These are phyloP conservation scores for Phytophthora nicotianae DNA, from an alignment of 352 stramenopile genomes.

Conservation along the genomic window DNA sequence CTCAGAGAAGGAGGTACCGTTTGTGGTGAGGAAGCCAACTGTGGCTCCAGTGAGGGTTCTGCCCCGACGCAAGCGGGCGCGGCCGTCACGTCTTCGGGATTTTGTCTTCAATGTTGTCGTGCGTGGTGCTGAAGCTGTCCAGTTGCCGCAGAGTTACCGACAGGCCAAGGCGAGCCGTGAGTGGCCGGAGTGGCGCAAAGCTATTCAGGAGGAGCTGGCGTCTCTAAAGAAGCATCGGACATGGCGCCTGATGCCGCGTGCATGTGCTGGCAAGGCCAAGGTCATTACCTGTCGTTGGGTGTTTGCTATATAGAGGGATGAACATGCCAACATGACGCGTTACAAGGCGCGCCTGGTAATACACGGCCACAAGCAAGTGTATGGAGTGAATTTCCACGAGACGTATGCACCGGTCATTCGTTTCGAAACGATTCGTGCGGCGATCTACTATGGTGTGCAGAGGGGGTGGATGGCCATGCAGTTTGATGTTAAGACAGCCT, in stretches of 20 bases:
- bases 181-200: slow-evolving; percentile 2
- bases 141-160: background rate
- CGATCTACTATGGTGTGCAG: slow-evolving; percentile 20
- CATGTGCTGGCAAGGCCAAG: slow-evolving; percentile 1
- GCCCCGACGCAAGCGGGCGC: slow-evolving; percentile 7
- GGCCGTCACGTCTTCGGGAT: slow-evolving; percentile 4
- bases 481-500: slow-evolving; percentile 22
- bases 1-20: too few species aligned
- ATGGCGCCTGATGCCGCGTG: slow-evolving; percentile 1
- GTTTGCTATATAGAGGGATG: slow-evolving; percentile 18
- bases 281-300: slow-evolving; percentile 19
- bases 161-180: background rate
- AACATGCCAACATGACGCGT: slow-evolving; percentile 5
- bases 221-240: slow-evolving; percentile 7
- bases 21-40: too few species aligned
- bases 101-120: slow-evolving; percentile 4
- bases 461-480: slow-evolving; percentile 6
- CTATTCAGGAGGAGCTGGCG: background rate
- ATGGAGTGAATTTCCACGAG: slow-evolving; percentile 22
- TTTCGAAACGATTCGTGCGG: slow-evolving; percentile 20
- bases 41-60: background rate
- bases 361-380: slow-evolving; percentile 25
- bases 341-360: slow-evolving; percentile 29
- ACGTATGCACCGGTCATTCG: slow-evolving; percentile 25
- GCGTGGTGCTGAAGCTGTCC: background rate